Conservation (phyloP, 2,329 filamentous ascomycete species). For the Lachnellula occidentalis region DNA sequence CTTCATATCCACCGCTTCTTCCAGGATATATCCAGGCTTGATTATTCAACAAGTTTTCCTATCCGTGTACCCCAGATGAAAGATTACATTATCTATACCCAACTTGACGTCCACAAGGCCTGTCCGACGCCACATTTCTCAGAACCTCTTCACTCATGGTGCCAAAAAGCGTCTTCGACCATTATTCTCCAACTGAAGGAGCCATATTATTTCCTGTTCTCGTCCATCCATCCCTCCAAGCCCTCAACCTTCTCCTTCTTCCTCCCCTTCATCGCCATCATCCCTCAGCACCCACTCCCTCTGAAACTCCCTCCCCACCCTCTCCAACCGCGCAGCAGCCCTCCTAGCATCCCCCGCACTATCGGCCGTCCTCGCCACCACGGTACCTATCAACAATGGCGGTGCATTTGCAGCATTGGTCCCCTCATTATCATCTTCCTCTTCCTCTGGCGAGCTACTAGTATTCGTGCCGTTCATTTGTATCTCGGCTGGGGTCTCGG, state of each 20-base stretch:
- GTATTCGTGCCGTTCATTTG: neutral
- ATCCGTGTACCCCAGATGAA: too few relatives aligned
- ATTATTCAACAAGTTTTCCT: too few relatives aligned
- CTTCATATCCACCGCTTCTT: too few relatives aligned
- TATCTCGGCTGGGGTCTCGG: too few relatives aligned
- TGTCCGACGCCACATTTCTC: too few relatives aligned
- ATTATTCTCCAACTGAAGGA: neutral
- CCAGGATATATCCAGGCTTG: too few relatives aligned
- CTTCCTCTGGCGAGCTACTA: conserved; percentile 4
- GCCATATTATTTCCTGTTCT: neutral
- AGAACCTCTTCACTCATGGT: neutral
- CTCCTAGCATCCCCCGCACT: conserved; percentile 46
- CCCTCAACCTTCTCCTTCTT: conserved; percentile 16
- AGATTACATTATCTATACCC: too few relatives aligned
- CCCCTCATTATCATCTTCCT: conserved; percentile 8
- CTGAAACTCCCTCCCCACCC: conserved; percentile 50
- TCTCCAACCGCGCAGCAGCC: conserved; percentile 48
- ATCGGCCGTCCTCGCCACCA: conserved; percentile 45
- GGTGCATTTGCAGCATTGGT: conserved; percentile 29
- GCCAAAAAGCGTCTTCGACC: neutral
- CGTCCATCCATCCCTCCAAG: neutral
- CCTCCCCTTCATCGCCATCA: conserved; percentile 6
- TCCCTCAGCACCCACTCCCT: conserved; percentile 41
- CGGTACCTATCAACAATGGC: conserved; percentile 49
- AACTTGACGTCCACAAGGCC: too few relatives aligned